phyloP scores from a whole-genome alignment of 2,329 filamentous ascomycete genomes.

The Sphaerulina musiva region DNA sequence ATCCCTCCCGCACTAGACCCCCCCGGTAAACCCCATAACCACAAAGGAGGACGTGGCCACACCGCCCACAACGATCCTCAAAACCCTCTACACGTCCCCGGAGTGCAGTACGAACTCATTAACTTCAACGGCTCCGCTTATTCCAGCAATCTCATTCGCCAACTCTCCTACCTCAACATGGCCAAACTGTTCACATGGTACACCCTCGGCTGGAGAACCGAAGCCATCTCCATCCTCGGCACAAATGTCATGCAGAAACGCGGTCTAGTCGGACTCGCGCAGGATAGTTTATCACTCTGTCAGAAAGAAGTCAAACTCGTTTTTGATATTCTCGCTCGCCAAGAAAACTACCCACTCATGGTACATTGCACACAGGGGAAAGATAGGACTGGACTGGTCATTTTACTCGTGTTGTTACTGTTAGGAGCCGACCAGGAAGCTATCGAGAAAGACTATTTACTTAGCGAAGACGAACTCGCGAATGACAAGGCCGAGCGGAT shows the following conservation, averaged over 20 bases:
- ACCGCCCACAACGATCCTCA: slow-evolving; percentile 31
- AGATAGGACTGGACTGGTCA: slow-evolving; percentile 69
- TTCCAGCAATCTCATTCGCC: slow-evolving; percentile 59
- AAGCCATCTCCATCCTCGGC: slow-evolving; percentile 64
- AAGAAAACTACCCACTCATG: slow-evolving; percentile 55
- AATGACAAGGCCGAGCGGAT: slow-evolving; percentile 58
- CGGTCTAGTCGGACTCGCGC: slow-evolving; percentile 64
- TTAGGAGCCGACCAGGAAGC: slow-evolving; percentile 52
- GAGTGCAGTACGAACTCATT: slow-evolving; percentile 58
- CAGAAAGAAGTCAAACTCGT: slow-evolving; percentile 53
- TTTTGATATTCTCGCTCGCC: slow-evolving; percentile 46
- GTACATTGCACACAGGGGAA: slow-evolving; percentile 88
- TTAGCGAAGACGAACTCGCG: slow-evolving; percentile 56
- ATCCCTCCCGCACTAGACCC: slow-evolving; percentile 39
- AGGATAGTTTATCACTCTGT: slow-evolving; percentile 63
- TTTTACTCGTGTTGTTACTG: slow-evolving; percentile 61
- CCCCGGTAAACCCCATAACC: background rate
- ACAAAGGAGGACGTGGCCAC: background rate
- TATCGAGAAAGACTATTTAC: slow-evolving; percentile 65
- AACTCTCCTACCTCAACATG: slow-evolving; percentile 61
- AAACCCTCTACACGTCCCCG: slow-evolving; percentile 54
- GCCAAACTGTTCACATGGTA: slow-evolving; percentile 58
- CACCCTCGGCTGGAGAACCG: slow-evolving; percentile 58
- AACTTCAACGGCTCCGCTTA: slow-evolving; percentile 69
- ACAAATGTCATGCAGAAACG: slow-evolving; percentile 64